These are phyloP conservation scores for Rutidosis leptorrhynchoides DNA, from an alignment of 129 eudicot species.

Conservation along the genomic window DNA sequence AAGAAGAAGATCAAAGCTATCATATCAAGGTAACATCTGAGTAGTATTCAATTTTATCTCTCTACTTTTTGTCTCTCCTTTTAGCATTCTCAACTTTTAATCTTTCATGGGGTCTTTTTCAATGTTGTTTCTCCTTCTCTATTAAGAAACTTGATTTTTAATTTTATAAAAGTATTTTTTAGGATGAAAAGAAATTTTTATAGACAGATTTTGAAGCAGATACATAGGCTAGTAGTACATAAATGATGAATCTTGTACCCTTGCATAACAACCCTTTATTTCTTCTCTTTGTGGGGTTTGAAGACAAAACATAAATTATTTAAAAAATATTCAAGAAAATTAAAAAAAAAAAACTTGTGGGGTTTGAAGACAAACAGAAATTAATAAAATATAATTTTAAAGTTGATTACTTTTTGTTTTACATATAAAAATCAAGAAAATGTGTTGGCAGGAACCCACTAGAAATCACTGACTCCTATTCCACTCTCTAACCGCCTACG, in stretches of 20 bases:
- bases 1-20: constrained; percentile 59
- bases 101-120: constrained; percentile 45
- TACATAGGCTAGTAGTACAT: constrained; percentile 44
- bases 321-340: not conserved
- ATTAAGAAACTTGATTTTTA: constrained; percentile 42
- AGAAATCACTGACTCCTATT: constrained; percentile 75
- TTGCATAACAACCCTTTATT: constrained; percentile 19
- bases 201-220: constrained; percentile 40
- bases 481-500: constrained; percentile 91
- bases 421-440: constrained; percentile 18
- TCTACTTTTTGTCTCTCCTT: constrained; percentile 36
- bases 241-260: constrained; percentile 23
- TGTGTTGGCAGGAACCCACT: constrained; percentile 68
- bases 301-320: constrained; percentile 11
- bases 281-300: constrained; percentile 54
- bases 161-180: not conserved
- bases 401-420: constrained; percentile 8
- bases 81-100: constrained; percentile 42
- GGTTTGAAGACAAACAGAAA: constrained; percentile 49
- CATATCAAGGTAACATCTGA: constrained; percentile 48
- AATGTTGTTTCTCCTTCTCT: constrained; percentile 47
- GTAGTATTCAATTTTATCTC: constrained; percentile 22
- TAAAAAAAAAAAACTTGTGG: constrained; percentile 6
- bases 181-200: not conserved
- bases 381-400: constrained; percentile 7